Conservation (phyloP, 352 stramenopile genomes). For the Globisporangium irregulare region DNA sequence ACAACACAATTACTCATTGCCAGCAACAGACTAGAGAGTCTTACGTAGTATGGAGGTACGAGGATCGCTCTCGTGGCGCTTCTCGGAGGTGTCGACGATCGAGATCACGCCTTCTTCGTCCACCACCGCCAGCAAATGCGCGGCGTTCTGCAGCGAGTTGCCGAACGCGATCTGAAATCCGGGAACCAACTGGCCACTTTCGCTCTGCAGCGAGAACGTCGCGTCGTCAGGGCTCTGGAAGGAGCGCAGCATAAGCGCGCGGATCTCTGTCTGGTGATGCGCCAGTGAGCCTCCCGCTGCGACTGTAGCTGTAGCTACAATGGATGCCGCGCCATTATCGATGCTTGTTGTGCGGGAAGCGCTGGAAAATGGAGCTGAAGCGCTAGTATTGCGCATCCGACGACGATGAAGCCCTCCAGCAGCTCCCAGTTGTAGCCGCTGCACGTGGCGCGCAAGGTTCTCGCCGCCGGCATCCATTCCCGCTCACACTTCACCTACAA, state of each 20-base stretch:
- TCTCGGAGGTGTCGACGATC: slow-evolving; percentile 33
- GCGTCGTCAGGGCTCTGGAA: slow-evolving; percentile 26
- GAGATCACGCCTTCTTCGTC: slow-evolving; percentile 59
- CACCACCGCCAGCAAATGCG: slow-evolving; percentile 37
- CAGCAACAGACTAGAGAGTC: background rate
- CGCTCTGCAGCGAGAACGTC: slow-evolving; percentile 15
- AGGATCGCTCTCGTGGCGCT: background rate
- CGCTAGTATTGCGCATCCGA: background rate
- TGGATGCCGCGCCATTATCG: background rate
- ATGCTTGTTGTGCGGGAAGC: background rate
- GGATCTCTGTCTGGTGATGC: slow-evolving; percentile 22
- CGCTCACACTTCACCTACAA: background rate
- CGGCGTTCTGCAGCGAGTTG: slow-evolving; percentile 10
- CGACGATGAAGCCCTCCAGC: slow-evolving; percentile 21
- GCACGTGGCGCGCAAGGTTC: slow-evolving; percentile 33
- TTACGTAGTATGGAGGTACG: slow-evolving; percentile 12
- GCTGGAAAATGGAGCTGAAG: background rate
- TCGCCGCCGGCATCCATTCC: slow-evolving; percentile 10
- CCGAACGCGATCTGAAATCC: slow-evolving; percentile 59
- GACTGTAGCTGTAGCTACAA: background rate
- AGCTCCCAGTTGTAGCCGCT: slow-evolving; percentile 38
- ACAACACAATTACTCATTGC: no score
- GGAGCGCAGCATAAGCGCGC: slow-evolving; percentile 26
- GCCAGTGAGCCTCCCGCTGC: background rate
- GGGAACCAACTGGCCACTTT: slow-evolving; percentile 22